Conservation (phyloP, 2,329 filamentous ascomycete genomes). For the Thielaviopsis ethacetica region DNA sequence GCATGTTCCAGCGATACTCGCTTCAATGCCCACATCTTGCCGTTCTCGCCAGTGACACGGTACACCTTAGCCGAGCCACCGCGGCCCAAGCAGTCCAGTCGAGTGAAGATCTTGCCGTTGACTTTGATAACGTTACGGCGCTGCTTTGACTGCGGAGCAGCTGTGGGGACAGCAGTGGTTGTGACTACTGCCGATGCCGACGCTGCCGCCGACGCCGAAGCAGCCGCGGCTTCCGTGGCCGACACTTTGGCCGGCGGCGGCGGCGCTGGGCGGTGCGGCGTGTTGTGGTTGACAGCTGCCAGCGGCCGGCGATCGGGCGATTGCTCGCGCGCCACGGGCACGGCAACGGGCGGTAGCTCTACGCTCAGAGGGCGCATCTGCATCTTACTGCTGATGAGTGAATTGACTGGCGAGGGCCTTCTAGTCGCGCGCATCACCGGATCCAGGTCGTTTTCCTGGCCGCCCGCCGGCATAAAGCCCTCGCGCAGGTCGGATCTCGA, state of each 20-base stretch:
- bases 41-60: conserved; percentile 91
- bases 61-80: conserved; percentile 93
- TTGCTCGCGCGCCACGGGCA: conserved; percentile 10
- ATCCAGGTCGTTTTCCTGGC: conserved; percentile 74
- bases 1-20: conserved; percentile 80
- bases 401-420: conserved; percentile 5
- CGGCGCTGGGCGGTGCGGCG: conserved; percentile 61
- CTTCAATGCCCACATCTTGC: conserved; percentile 88
- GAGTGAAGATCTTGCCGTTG: conserved; percentile 80
- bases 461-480: conserved; percentile 32
- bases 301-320: conserved; percentile 43
- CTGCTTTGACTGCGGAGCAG: conserved; percentile 41
- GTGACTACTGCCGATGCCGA: conserved; percentile 50
- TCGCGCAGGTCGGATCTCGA: background rate
- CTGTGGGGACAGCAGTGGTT: conserved; percentile 34
- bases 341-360: conserved; percentile 2
- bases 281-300: conserved; percentile 41
- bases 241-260: conserved; percentile 92
- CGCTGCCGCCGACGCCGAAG: conserved; percentile 21
- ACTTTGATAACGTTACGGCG: conserved; percentile 72
- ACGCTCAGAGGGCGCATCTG: background rate
- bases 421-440: conserved; percentile 38
- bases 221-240: conserved; percentile 78
- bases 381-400: background rate
- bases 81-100: conserved; percentile 77